These are phyloP conservation scores for Oenanthe javanica DNA, from an alignment of 140 eudicot genomes.

Conservation along the genomic window DNA sequence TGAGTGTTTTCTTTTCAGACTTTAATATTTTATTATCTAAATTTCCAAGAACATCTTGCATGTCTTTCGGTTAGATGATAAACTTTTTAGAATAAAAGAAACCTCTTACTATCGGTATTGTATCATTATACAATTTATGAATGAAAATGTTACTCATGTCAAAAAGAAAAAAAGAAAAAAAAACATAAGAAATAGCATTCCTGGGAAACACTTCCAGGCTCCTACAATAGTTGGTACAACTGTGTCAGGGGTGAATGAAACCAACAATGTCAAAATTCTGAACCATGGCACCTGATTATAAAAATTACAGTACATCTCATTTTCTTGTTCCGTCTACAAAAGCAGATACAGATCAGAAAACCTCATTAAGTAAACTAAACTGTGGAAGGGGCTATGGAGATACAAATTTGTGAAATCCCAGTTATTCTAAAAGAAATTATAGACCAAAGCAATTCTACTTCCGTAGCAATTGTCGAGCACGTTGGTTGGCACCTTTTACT, in stretches of 20 bases:
- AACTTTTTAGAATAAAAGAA: no score
- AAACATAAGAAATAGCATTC: not conserved
- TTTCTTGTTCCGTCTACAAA: not conserved
- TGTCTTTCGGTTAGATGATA: no score
- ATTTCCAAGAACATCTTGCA: no score
- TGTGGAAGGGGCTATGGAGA: not conserved
- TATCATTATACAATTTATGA: no score
- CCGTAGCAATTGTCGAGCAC: conserved; percentile 23
- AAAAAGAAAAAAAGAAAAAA: no score
- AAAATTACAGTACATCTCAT: not conserved
- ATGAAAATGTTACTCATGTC: no score
- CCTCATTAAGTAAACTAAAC: not conserved
- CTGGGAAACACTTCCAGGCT: not conserved
- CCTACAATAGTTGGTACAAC: not conserved
- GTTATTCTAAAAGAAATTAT: not conserved
- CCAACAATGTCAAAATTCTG: not conserved
- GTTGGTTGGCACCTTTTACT: conserved; percentile 17
- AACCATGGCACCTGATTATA: not conserved
- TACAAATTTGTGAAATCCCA: not conserved
- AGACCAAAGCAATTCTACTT: conserved; percentile 11
- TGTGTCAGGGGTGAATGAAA: not conserved
- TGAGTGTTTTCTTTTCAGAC: no score
- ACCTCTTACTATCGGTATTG: no score
- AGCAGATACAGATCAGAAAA: not conserved
- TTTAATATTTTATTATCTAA: no score